Evolutionary conservation across 106 monocot genomes (phyloP), one percentile per base, ranked within the genome.

Genomic region (Dioscorea dumetorum): DNA sequence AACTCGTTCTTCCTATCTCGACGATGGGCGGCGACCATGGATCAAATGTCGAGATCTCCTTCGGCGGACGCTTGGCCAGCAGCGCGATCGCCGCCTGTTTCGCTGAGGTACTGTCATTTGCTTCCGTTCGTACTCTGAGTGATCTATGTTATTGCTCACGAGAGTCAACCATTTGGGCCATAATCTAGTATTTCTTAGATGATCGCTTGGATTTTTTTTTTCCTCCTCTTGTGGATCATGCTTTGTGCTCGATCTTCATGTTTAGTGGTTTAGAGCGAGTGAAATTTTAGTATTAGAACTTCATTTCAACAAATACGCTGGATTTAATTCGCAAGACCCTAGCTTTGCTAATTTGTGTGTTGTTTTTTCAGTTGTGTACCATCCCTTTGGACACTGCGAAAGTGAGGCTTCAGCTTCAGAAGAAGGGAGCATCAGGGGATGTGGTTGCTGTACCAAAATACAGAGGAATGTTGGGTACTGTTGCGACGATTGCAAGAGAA

Each of bases 311-410:
- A 6, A 8, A 41, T 28, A 28, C 28, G 28, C 0, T 41, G 41
- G 41, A 3, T 41, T 8, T 41, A 0, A 41, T 41, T 41, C 6
- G 41, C 10, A 41, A 10, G 6, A 41, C 5, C 41, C 41, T 41
- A 41, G 41, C 41, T 41, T 41, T 10, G 41, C 10, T 41, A 6
- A 41, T 41, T 6, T 41, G 41, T 41, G 41, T 41, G 41, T 3
- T 41, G 28, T 41, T 41, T 41, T 41, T 41, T 41, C 41, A 88
- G 95, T 17, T 91, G 9, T 91, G 84, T 79, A 99, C 99, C 62
- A 93, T 99, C 50, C 99, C 93, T 52, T 49, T 99, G 66, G 99
- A 99, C 67, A 99, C 99, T 11, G 99, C 99, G 56, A 99, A 99
- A 77, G 92, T 99, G 11, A 82, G 97, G 82, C 97, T 99, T 70